Conservation (phyloP, 2,329 filamentous ascomycete species). For the Botryotinia narcissicola region DNA sequence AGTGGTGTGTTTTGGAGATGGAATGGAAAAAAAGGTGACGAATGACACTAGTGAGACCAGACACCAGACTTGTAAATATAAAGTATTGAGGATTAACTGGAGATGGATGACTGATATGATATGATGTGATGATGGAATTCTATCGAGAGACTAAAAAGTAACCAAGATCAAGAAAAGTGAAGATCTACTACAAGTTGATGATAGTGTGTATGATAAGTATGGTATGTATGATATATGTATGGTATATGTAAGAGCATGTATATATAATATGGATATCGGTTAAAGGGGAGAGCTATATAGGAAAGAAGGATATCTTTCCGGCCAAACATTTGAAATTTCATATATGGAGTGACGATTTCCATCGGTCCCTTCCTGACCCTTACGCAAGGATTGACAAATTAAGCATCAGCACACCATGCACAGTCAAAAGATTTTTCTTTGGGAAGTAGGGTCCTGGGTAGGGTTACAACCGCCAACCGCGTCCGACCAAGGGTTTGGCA, state of each 20-base stretch:
- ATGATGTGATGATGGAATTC: background rate
- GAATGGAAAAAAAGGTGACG: background rate
- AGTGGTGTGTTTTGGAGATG: background rate
- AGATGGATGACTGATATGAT: background rate
- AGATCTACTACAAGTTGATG: slow-evolving; percentile 9
- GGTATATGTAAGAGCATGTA: background rate
- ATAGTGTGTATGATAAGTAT: background rate
- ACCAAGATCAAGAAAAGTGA: background rate
- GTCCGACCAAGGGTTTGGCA: slow-evolving; percentile 1
- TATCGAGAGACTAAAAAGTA: background rate
- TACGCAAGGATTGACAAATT: background rate
- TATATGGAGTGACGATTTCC: slow-evolving; percentile 3
- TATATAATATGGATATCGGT: background rate
- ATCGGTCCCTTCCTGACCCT: slow-evolving; percentile 1
- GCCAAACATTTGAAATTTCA: background rate
- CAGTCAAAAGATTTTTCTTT: background rate
- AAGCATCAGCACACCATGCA: slow-evolving; percentile 1
- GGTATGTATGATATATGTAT: background rate
- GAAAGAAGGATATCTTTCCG: background rate
- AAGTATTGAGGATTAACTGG: background rate
- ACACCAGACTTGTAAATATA: background rate
- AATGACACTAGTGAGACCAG: background rate
- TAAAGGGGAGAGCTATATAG: background rate
- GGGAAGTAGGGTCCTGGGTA: background rate
- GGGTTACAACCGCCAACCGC: background rate